Base-by-base conservation (phyloP, 768 basidiomycete genomes). In the Agaricus subrufescens region DNA sequence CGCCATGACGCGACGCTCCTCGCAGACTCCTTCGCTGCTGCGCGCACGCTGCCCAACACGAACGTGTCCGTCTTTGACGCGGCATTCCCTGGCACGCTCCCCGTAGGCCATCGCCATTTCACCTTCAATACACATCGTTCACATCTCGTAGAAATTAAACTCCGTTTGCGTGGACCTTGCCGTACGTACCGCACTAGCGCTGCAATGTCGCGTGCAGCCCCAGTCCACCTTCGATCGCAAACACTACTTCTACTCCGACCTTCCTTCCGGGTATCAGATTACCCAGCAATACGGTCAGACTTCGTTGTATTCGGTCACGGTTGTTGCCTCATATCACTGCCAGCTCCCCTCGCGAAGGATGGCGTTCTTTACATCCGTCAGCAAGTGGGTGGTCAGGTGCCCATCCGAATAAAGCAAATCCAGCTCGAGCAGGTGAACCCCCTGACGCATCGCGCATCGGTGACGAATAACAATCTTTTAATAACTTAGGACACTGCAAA, bases 191-290 rank as follows among this genome's bases (percentile, higher is more conserved):
- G 91, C 94, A 0, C 63, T 94, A 1, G 94, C 94, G 4, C 76
- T 98, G 25, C 71, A 80, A 34, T 75, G 84, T 11, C 60, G 78
- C 4, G 76, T 96, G 50, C 90, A 90, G 60, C 60, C 61, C 0
- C 76, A 79, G 19, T 96, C 93, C 0, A 80, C 90, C 0, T 98
- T 98, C 63, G 97, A 98, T 70, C 78, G 97, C 61, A 99, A 99
- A 67, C 97, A 98, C 68, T 99, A 99, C 68, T 98, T 98, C 69
- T 98, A 99, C 66, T 81, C 91, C 4, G 97, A 98, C 69, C 79
- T 97, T 37, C 94, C 97, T 0, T 79, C 88, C 3, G 96, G 96
- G 0, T 98, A 94, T 70, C 97, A 99, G 71, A 96, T 99, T 59
- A 99, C 95, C 0, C 95, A 98, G 67, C 89, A 92, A 60, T 97